phyloP scores from a whole-genome alignment of 2,329 filamentous ascomycete species.

The Esteya vermicola region DNA sequence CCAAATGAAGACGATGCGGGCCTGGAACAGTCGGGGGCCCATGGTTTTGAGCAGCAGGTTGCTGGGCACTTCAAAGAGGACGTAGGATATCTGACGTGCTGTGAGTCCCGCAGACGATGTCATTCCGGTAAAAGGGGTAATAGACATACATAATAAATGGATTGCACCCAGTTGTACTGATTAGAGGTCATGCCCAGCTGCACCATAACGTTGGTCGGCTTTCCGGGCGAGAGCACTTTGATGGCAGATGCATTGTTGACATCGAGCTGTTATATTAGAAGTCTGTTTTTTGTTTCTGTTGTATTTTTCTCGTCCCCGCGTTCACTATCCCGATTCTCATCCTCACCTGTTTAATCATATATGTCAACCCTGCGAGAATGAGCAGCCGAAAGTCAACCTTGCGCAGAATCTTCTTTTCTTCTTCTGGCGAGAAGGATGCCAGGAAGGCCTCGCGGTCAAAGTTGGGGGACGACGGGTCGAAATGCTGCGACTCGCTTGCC shows the following conservation, averaged over 20 bases:
- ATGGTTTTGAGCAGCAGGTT: constrained; percentile 40
- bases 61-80: constrained; percentile 32
- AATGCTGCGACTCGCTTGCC: no score
- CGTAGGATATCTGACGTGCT: constrained; percentile 5
- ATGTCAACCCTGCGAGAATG: constrained; percentile 2
- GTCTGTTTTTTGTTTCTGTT: no score
- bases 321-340: neutral
- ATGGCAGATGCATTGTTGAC: constrained; percentile 6
- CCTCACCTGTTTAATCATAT: constrained; percentile 7
- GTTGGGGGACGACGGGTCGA: no score
- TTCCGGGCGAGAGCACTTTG: constrained; percentile 3
- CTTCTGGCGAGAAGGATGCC: constrained; percentile 2
- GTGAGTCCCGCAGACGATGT: neutral
- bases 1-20: constrained; percentile 25
- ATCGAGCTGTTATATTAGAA: neutral
- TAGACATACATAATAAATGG: constrained; percentile 4
- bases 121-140: neutral
- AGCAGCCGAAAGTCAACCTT: constrained; percentile 6
- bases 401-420: constrained; percentile 5
- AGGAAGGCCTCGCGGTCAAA: constrained; percentile 4
- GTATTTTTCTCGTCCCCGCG: no score
- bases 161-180: constrained; percentile 9
- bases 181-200: constrained; percentile 6
- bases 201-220: constrained; percentile 6
- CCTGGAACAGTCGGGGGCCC: constrained; percentile 29